A percentile compares a stretch with the other conserved stretches of the same genome.
Evolutionary conservation across 192 early-diverging fungal species (phyloP).

Genomic region (Obelidium mucronatum): DNA sequence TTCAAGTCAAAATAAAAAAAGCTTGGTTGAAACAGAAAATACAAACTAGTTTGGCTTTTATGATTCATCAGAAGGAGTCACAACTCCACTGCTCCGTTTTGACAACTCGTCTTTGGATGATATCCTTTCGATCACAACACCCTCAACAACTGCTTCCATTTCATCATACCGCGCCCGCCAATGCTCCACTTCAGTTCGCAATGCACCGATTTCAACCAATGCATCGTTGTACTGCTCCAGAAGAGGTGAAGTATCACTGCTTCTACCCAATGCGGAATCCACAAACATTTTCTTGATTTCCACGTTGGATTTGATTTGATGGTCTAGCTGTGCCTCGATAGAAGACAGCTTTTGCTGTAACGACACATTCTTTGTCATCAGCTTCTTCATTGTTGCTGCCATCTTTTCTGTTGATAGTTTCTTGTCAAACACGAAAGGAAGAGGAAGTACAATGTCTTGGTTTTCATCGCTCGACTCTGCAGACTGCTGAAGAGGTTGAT

Average conservation of each 20-base stretch:
- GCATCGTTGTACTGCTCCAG: slow-evolving; percentile 44
- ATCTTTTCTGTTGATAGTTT: slow-evolving; percentile 8
- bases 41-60: too few species aligned
- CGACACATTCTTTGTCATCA: slow-evolving; percentile 24
- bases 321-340: slow-evolving; percentile 28
- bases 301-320: slow-evolving; percentile 33
- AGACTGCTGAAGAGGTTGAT: neutral
- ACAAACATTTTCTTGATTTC: slow-evolving; percentile 44
- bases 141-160: slow-evolving; percentile 39
- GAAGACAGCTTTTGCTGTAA: slow-evolving; percentile 33
- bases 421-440: neutral
- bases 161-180: slow-evolving; percentile 38
- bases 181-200: slow-evolving; percentile 35
- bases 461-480: neutral
- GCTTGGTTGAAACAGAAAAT: too few species aligned
- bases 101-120: neutral
- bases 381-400: slow-evolving; percentile 30
- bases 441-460: slow-evolving; percentile 1
- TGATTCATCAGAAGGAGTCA: too few species aligned
- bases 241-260: neutral
- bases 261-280: neutral
- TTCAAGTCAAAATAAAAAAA: too few species aligned
- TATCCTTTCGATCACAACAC: slow-evolving; percentile 17
- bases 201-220: slow-evolving; percentile 37
- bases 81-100: too few species aligned